phyloP scores from a whole-genome alignment of 2,329 filamentous ascomycete genomes.

The Scedosporium dehoogii region DNA sequence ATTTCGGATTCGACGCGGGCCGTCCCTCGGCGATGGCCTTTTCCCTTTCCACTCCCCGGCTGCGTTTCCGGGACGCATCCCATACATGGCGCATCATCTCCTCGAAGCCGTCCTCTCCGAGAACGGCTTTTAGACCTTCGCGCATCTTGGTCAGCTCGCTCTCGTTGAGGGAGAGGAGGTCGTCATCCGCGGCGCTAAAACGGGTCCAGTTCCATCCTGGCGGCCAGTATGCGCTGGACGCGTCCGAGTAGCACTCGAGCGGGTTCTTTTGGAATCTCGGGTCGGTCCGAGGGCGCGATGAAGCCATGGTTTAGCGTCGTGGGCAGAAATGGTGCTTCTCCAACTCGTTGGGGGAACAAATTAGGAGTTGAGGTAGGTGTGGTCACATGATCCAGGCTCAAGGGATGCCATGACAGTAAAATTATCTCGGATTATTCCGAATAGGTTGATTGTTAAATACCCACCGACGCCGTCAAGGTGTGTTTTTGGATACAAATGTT shows the following conservation, averaged over 20 bases:
- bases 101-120: conserved; percentile 10
- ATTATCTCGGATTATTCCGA: no score
- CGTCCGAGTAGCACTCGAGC: conserved; percentile 10
- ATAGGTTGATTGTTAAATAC: no score
- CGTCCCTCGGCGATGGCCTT: conserved; percentile 7
- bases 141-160: conserved; percentile 12
- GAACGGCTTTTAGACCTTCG: conserved; percentile 9
- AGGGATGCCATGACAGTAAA: no score
- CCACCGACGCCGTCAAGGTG: no score
- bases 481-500: no score
- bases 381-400: no score
- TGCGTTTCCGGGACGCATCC: neutral
- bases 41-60: neutral
- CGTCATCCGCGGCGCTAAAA: conserved; percentile 8
- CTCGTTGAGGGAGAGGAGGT: conserved; percentile 6
- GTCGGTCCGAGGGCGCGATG: neutral
- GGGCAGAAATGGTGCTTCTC: neutral
- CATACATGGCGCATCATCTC: conserved; percentile 4
- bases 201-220: conserved; percentile 13
- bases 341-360: neutral
- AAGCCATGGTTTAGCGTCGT: neutral
- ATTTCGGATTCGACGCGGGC: conserved; percentile 5
- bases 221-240: conserved; percentile 14
- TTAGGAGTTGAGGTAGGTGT: neutral
- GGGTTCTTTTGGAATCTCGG: neutral